Conservation (phyloP, 2,329 filamentous ascomycete genomes). For the Orbilia javanica region DNA sequence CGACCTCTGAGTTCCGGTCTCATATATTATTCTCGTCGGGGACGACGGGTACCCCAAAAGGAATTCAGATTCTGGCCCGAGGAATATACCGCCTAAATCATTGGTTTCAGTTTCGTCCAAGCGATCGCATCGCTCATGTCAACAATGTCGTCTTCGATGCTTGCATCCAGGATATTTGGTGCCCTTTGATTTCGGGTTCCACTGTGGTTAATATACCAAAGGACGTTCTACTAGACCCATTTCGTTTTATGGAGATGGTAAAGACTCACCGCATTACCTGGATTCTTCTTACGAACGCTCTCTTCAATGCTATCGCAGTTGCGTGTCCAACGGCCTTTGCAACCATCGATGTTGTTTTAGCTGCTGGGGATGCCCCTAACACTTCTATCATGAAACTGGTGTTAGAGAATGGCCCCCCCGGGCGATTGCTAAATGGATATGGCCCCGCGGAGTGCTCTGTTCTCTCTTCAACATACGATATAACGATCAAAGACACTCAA, state of each 20-base stretch:
- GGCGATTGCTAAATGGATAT: not conserved
- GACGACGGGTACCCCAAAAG: not conserved
- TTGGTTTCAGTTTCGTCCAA: not conserved
- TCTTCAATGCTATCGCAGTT: not conserved
- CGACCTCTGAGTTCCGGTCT: not conserved
- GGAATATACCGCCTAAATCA: constrained; percentile 1
- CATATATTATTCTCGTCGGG: not conserved
- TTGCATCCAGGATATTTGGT: constrained; percentile 3
- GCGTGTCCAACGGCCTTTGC: not conserved
- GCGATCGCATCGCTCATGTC: constrained; percentile 4
- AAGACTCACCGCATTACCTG: not conserved
- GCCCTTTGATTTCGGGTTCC: not conserved
- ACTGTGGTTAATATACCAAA: not conserved
- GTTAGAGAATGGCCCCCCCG: not conserved
- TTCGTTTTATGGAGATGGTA: not conserved
- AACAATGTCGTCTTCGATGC: not conserved
- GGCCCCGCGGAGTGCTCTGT: not conserved
- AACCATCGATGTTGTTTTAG: not conserved
- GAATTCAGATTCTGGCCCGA: not conserved
- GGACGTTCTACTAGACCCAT: not conserved
- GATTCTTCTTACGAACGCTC: not conserved
- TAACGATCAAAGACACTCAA: not conserved
- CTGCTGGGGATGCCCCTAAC: not conserved
- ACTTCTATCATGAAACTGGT: not conserved
- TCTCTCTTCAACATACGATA: not conserved